Conservation (phyloP, 495 filamentous ascomycete genomes). For the Penicillium turbatum region DNA sequence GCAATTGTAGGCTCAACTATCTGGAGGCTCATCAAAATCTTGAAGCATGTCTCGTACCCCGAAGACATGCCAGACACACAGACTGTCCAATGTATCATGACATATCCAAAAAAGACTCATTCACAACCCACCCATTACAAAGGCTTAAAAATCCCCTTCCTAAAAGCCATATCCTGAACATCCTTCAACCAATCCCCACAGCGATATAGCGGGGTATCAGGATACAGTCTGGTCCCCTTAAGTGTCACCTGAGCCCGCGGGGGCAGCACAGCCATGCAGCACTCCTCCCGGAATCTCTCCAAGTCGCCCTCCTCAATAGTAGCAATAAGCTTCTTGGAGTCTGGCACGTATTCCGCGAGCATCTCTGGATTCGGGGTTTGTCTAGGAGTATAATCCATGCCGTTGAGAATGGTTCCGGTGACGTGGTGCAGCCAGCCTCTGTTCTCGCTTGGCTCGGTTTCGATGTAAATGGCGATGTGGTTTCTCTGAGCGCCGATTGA, state of each 20-base stretch:
- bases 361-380: slow-evolving; percentile 1
- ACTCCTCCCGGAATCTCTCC: not conserved
- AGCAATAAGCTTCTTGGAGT: slow-evolving; percentile 6
- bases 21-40: too few relatives aligned
- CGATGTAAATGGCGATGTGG: slow-evolving; percentile 13
- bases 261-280: slow-evolving; percentile 1
- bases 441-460: slow-evolving; percentile 5
- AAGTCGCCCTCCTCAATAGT: slow-evolving; percentile 8
- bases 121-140: not conserved
- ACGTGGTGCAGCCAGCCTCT: slow-evolving; percentile 9
- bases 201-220: slow-evolving; percentile 8
- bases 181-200: slow-evolving; percentile 13
- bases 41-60: too few relatives aligned
- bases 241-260: slow-evolving; percentile 11
- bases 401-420: slow-evolving; percentile 11
- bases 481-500: slow-evolving; percentile 4
- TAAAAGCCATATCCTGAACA: slow-evolving; percentile 14
- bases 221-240: slow-evolving; percentile 1
- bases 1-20: too few relatives aligned
- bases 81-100: not conserved
- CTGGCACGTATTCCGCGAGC: slow-evolving; percentile 3
- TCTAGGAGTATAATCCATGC: slow-evolving; percentile 8
- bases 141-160: slow-evolving; percentile 14
- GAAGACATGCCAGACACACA: too few relatives aligned
- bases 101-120: not conserved